Percentiles rank a stretch among this genome's conserved stretches.
Conservation (phyloP, 805 yeast genomes). For the Monosporozyma servazzii region DNA sequence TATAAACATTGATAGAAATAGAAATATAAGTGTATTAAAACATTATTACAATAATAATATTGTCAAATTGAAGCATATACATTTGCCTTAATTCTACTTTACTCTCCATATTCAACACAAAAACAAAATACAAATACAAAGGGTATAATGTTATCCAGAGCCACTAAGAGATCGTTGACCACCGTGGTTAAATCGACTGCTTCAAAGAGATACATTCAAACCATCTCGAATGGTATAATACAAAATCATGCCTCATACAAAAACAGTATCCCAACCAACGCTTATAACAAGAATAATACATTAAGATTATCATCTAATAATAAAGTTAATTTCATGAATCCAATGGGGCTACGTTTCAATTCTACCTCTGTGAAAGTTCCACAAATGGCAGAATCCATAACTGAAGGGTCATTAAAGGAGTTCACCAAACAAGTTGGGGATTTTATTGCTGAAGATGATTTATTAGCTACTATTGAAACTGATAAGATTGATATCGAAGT, state of each 20-base stretch:
- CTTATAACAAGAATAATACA: background rate
- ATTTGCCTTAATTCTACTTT: background rate
- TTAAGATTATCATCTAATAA: background rate
- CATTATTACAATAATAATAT: no score
- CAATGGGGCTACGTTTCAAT: constrained; percentile 23
- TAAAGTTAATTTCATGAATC: background rate
- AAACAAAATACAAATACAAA: background rate
- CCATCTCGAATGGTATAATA: background rate
- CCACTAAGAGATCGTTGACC: background rate
- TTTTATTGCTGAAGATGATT: constrained; percentile 75
- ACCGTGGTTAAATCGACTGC: background rate
- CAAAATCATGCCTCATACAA: background rate
- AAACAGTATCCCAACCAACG: background rate
- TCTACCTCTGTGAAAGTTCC: constrained; percentile 75
- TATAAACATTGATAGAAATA: no score
- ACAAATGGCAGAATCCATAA: constrained; percentile 96
- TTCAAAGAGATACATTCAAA: background rate
- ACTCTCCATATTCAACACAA: background rate
- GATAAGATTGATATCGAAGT: constrained; percentile 97
- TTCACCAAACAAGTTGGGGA: constrained; percentile 77
- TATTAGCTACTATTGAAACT: constrained; percentile 93
- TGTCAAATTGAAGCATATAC: no score
- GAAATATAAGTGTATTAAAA: no score
- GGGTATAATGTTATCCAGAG: constrained; percentile 2
- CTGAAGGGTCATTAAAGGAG: constrained; percentile 85